Evolutionary conservation across 805 yeast species (phyloP).

Genomic region (Nakazawaea ernobii): DNA sequence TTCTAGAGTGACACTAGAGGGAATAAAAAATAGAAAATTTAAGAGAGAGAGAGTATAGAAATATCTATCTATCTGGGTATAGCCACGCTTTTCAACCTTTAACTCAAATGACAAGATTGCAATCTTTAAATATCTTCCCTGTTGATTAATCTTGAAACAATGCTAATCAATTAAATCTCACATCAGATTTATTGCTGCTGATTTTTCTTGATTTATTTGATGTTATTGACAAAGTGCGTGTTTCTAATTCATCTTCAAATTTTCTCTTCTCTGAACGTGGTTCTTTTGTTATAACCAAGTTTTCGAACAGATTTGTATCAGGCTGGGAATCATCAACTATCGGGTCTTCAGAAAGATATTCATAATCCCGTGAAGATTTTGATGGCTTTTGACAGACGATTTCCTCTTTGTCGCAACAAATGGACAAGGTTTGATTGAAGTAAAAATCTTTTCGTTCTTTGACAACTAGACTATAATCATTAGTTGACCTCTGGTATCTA

Average conservation of each 20-base stretch:
- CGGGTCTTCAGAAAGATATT: background rate
- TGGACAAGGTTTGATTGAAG: constrained; percentile 2
- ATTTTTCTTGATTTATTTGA: background rate
- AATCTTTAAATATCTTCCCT: no score
- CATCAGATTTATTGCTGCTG: background rate
- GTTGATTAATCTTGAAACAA: no score
- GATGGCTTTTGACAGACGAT: background rate
- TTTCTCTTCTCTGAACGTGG: background rate
- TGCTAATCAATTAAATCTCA: background rate
- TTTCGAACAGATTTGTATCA: background rate
- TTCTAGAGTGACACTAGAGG: no score
- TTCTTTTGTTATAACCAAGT: background rate
- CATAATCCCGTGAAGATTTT: no score
- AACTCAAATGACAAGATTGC: no score
- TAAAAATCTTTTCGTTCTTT: constrained; percentile 4
- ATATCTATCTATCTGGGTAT: no score
- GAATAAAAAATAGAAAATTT: no score
- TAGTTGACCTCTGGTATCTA: background rate
- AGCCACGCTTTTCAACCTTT: no score
- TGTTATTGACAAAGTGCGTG: background rate
- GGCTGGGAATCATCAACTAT: background rate
- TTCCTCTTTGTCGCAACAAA: background rate
- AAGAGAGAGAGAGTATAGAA: no score
- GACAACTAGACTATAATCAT: background rate
- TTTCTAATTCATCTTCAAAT: background rate